Evolutionary conservation across 2,329 filamentous ascomycete species (phyloP), one percentile per base, ranked within the genome.

Genomic region (Penicillium freii): DNA sequence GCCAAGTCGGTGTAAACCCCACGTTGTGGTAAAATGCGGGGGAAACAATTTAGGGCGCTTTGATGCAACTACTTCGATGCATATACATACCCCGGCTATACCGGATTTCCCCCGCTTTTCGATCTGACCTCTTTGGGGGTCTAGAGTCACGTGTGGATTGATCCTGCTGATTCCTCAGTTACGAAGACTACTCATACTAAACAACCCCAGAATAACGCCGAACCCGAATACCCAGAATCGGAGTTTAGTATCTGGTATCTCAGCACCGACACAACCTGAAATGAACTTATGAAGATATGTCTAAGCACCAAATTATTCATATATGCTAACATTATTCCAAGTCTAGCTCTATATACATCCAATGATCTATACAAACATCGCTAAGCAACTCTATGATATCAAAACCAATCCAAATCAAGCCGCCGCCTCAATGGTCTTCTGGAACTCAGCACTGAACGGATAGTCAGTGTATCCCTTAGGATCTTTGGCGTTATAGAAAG

Each of bases 391-490:
- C 27, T 2, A 47, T 42, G 19, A 27, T 34, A 60, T 10, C 36
- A 55, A 44, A 45, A 27, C 31, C 25, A 31, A 47, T 33, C 19
- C 54, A 39, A 45, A 43, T 57, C 54, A 71, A 60, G 66, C 69
- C 40, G 52, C 60, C 27, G 52, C 65, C 51, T 59, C 44, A 3
- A 53, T 58, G 33, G 65, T 39, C 63, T 69, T 64, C 62, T 69
- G 62, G 54, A 71, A 73, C 62, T 72, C 69, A 31, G 65, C 62
- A 54, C 68, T 70, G 71, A 69, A 72, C 17, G 66, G 62, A 60
- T 73, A 76, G 51, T 76, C 73, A 21, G 68, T 67, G 59, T 79
- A 81, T 9, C 78, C 78, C 48, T 66, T 67, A 0, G 71, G 61
- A 4, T 69, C 59, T 61, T 74, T 71, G 17, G 64, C 46, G 0